phyloP scores from a whole-genome alignment of 2,329 filamentous ascomycete species.

The Aureobasidium uvarum region DNA sequence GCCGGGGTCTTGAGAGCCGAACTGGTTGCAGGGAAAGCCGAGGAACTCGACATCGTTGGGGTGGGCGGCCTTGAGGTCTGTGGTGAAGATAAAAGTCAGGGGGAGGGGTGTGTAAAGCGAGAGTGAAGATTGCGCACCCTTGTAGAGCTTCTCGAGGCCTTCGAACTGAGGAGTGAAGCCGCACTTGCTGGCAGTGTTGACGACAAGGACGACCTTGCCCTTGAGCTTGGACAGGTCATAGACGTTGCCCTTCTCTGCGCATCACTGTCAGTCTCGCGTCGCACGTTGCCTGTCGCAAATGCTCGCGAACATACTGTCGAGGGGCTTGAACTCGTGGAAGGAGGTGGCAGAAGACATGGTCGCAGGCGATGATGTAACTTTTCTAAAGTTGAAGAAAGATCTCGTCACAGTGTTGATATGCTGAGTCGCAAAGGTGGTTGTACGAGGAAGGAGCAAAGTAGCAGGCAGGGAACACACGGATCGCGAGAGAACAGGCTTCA shows the following conservation, averaged over 20 bases:
- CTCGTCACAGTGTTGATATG: not conserved
- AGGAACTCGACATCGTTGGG: constrained; percentile 79
- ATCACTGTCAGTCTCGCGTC: constrained; percentile 27
- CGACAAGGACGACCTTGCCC: constrained; percentile 90
- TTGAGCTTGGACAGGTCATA: constrained; percentile 69
- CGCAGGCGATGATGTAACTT: constrained; percentile 9
- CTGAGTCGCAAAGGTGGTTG: not conserved
- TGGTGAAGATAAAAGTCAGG: not conserved
- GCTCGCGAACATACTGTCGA: constrained; percentile 63
- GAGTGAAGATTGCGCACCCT: constrained; percentile 42
- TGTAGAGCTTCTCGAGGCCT: constrained; percentile 87
- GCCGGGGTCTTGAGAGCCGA: constrained; percentile 85
- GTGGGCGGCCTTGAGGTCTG: constrained; percentile 63
- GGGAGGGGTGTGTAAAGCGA: not conserved
- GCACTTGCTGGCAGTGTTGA: constrained; percentile 99
- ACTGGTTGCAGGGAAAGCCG: constrained; percentile 99
- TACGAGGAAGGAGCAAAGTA: not conserved
- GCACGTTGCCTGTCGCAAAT: constrained; percentile 26
- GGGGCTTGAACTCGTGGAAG: constrained; percentile 83
- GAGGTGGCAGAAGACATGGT: constrained; percentile 66
- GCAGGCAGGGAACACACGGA: not conserved
- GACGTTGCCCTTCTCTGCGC: constrained; percentile 67
- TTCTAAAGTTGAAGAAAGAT: constrained; percentile 4
- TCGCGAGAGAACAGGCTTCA: constrained; percentile 1
- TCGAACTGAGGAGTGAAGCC: constrained; percentile 96